These are phyloP conservation scores for Fagopyrum homotropicum DNA, from an alignment of 148 eudicot genomes.

Conservation along the genomic window DNA sequence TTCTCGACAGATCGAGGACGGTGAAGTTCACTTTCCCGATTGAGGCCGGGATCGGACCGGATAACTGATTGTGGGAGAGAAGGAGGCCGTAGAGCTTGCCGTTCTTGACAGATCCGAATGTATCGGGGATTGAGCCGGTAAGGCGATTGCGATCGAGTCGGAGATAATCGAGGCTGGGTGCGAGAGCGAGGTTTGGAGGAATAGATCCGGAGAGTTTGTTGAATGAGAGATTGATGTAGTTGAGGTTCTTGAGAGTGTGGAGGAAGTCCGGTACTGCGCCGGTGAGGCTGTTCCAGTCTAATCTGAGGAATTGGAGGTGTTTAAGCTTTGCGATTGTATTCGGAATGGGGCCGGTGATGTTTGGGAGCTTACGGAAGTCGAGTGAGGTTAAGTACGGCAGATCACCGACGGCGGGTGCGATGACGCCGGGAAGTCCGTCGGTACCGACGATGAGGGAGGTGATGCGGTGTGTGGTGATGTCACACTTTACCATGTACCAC, in stretches of 20 bases:
- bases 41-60: slow-evolving; percentile 27
- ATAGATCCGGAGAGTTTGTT: slow-evolving; percentile 28
- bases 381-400: slow-evolving; percentile 23
- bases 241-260: slow-evolving; percentile 13
- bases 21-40: slow-evolving; percentile 17
- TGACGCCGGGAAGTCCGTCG: slow-evolving; percentile 11
- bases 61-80: slow-evolving; percentile 29
- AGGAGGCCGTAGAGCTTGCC: background rate
- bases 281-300: slow-evolving; percentile 25
- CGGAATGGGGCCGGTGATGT: slow-evolving; percentile 29
- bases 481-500: slow-evolving; percentile 3
- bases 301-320: slow-evolving; percentile 11
- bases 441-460: background rate
- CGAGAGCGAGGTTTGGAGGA: slow-evolving; percentile 21
- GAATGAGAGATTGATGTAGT: slow-evolving; percentile 18
- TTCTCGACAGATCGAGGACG: slow-evolving; percentile 13
- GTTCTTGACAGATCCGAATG: slow-evolving; percentile 17
- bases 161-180: slow-evolving; percentile 15
- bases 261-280: slow-evolving; percentile 29
- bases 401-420: slow-evolving; percentile 13
- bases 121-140: slow-evolving; percentile 30
- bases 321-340: slow-evolving; percentile 18
- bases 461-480: slow-evolving; percentile 3
- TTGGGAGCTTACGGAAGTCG: slow-evolving; percentile 20
- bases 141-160: slow-evolving; percentile 10